Conservation (phyloP, 495 filamentous ascomycete genomes). For the Hyaloscypha bicolor region DNA sequence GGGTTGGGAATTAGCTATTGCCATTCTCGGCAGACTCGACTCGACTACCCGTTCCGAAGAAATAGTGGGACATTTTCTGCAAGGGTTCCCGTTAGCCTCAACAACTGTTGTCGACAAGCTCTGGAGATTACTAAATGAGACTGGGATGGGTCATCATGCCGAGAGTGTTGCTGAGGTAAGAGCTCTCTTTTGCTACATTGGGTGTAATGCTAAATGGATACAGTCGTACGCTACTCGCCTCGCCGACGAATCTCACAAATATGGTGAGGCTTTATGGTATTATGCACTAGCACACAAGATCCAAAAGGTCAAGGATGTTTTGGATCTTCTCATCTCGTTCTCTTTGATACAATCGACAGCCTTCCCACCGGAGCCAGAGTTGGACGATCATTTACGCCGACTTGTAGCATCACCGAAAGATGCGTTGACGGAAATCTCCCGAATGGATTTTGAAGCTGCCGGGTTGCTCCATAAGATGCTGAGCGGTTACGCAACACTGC, state of each 20-base stretch:
- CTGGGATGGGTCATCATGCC: slow-evolving; percentile 71
- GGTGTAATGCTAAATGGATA: slow-evolving; percentile 18
- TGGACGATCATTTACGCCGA: slow-evolving; percentile 67
- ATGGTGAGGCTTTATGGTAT: slow-evolving; percentile 82
- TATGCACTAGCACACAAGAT: slow-evolving; percentile 77
- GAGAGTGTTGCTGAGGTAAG: slow-evolving; percentile 73
- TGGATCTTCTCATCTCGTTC: slow-evolving; percentile 83
- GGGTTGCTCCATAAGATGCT: slow-evolving; percentile 77
- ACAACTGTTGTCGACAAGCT: slow-evolving; percentile 71
- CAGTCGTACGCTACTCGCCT: slow-evolving; percentile 79
- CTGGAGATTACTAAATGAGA: slow-evolving; percentile 66
- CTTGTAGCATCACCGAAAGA: slow-evolving; percentile 68
- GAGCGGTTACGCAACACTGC: slow-evolving; percentile 87
- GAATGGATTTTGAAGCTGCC: slow-evolving; percentile 74
- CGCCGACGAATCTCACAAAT: slow-evolving; percentile 64
- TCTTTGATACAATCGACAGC: slow-evolving; percentile 81
- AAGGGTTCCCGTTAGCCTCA: slow-evolving; percentile 64
- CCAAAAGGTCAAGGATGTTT: slow-evolving; percentile 75
- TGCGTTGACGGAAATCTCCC: slow-evolving; percentile 64
- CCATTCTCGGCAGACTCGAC: slow-evolving; percentile 73
- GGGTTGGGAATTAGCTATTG: slow-evolving; percentile 86
- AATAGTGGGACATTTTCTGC: slow-evolving; percentile 66
- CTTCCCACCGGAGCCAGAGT: slow-evolving; percentile 65
- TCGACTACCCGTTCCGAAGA: slow-evolving; percentile 64
- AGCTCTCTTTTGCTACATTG: not conserved